Percentiles rank a stretch among this genome's conserved stretches.
Conservation (phyloP, 75 land plant species). For the Cupressus sempervirens region DNA sequence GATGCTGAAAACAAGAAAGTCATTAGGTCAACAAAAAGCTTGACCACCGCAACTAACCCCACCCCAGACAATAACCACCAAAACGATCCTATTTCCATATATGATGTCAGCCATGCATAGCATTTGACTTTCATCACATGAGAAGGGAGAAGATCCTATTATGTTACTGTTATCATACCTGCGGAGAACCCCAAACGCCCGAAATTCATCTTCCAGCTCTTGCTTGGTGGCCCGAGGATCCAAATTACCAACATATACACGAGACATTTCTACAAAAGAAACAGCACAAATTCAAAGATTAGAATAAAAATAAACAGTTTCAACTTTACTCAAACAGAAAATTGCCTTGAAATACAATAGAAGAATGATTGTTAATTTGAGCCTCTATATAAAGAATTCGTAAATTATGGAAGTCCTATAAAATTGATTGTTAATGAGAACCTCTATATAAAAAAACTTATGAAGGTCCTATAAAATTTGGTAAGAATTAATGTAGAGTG, state of each 20-base stretch:
- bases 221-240: constrained; percentile 53
- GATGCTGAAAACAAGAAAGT: neutral
- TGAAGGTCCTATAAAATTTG: neutral
- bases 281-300: neutral
- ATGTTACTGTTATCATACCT: constrained; percentile 18
- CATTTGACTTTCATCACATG: neutral
- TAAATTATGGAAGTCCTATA: neutral
- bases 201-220: constrained; percentile 60
- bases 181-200: constrained; percentile 47
- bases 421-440: neutral
- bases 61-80: neutral
- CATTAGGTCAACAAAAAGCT: neutral
- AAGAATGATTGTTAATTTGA: neutral
- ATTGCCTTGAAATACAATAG: neutral
- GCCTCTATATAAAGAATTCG: neutral
- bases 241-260: constrained; percentile 57
- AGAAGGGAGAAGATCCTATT: neutral
- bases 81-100: neutral
- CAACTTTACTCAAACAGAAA: neutral
- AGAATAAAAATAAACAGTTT: neutral
- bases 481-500: too few relatives aligned
- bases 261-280: constrained; percentile 25
- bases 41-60: neutral
- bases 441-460: neutral
- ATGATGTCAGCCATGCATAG: neutral